Evolutionary conservation across 2,329 filamentous ascomycete genomes (phyloP).

Genomic region (Phialemoniopsis sp.): DNA sequence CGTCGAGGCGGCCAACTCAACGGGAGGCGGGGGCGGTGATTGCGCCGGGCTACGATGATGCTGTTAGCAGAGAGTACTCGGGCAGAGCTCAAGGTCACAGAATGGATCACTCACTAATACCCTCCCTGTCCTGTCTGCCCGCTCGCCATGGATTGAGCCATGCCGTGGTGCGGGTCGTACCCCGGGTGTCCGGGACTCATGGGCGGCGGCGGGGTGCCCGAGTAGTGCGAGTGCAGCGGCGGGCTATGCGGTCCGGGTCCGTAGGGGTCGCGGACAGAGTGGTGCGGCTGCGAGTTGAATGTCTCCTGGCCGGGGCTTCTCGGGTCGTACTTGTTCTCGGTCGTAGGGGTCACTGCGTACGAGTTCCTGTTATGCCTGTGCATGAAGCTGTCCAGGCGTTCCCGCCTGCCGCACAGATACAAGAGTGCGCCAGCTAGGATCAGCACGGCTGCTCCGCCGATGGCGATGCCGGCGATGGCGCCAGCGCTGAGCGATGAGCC

Average conservation of each 20-base stretch:
- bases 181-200: slow-evolving; percentile 6
- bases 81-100: too few species aligned
- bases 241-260: slow-evolving; percentile 10
- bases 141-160: background rate
- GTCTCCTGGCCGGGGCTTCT: slow-evolving; percentile 27
- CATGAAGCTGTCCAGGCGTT: slow-evolving; percentile 22
- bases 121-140: slow-evolving; percentile 1
- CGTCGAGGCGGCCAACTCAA: slow-evolving; percentile 27
- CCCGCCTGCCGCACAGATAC: slow-evolving; percentile 40
- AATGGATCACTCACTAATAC: slow-evolving; percentile 3
- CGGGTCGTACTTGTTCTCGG: slow-evolving; percentile 20
- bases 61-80: slow-evolving; percentile 3
- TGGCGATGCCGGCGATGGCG: slow-evolving; percentile 55
- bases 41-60: background rate
- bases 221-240: slow-evolving; percentile 4
- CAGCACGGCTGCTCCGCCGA: slow-evolving; percentile 44
- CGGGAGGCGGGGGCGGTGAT: slow-evolving; percentile 12
- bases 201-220: slow-evolving; percentile 10
- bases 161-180: slow-evolving; percentile 4
- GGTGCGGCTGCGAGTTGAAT: slow-evolving; percentile 15
- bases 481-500: slow-evolving; percentile 24
- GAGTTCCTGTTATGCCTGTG: too few species aligned
- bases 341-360: too few species aligned
- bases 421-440: slow-evolving; percentile 38
- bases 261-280: slow-evolving; percentile 18